Conservation (phyloP, 176 grass and related monocot genomes). For the Otatea glauca region DNA sequence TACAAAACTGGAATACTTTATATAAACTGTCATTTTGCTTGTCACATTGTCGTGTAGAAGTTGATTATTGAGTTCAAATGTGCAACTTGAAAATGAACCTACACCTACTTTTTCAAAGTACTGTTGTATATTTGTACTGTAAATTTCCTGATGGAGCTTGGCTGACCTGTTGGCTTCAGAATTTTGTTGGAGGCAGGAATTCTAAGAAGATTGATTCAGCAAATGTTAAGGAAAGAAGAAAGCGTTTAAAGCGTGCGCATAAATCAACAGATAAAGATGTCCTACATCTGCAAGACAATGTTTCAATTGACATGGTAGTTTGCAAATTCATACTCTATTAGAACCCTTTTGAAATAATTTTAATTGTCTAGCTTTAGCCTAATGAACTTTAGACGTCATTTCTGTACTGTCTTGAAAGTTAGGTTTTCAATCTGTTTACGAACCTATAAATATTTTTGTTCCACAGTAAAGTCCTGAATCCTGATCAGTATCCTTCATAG, state of each 20-base stretch:
- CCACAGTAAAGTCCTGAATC: background rate
- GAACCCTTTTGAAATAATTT: slow-evolving; percentile 1
- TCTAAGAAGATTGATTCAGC: slow-evolving; percentile 49
- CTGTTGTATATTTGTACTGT: background rate
- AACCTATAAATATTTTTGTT: background rate
- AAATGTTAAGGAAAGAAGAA: slow-evolving; percentile 49
- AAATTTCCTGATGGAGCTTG: slow-evolving; percentile 44
- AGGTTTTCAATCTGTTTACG: slow-evolving; percentile 26
- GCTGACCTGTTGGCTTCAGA: slow-evolving; percentile 36
- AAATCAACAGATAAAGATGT: slow-evolving; percentile 48
- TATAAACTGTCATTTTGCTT: slow-evolving; percentile 1
- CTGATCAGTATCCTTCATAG: background rate
- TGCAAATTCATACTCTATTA: slow-evolving; percentile 3
- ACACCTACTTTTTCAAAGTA: background rate
- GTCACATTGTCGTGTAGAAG: background rate
- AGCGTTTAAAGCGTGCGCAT: slow-evolving; percentile 41
- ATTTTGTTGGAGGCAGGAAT: slow-evolving; percentile 23
- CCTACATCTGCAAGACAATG: slow-evolving; percentile 36
- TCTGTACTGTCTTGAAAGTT: slow-evolving; percentile 2
- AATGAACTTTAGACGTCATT: background rate
- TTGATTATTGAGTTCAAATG: background rate
- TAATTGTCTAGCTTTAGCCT: slow-evolving; percentile 3
- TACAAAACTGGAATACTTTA: background rate
- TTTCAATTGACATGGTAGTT: slow-evolving; percentile 51
- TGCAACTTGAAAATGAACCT: background rate